Evolutionary conservation across 2,329 filamentous ascomycete genomes (phyloP).

Genomic region (Aspergillus aculeatus): DNA sequence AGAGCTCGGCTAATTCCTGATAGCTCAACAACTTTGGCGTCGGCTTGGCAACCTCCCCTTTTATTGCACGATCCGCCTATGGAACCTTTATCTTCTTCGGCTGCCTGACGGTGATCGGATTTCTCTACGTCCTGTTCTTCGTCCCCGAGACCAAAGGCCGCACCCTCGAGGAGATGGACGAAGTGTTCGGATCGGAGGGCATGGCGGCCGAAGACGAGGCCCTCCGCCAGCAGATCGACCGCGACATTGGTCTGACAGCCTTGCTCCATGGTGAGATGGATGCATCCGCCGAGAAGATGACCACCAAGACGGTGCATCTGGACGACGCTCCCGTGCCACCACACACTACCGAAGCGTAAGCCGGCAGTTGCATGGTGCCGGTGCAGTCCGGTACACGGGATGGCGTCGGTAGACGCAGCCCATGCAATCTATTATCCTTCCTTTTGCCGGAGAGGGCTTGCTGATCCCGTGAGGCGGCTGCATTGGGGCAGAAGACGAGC

Average conservation of each 20-base stretch:
- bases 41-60: slow-evolving; percentile 67
- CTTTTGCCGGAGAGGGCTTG: not conserved
- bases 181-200: slow-evolving; percentile 36
- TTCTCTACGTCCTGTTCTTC: slow-evolving; percentile 28
- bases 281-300: slow-evolving; percentile 11
- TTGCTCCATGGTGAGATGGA: slow-evolving; percentile 26
- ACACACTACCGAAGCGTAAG: not conserved
- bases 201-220: slow-evolving; percentile 28
- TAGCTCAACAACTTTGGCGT: slow-evolving; percentile 62
- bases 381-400: not conserved
- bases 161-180: slow-evolving; percentile 41
- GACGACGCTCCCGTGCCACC: not conserved
- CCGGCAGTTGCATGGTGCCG: not conserved
- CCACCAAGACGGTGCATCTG: slow-evolving; percentile 5
- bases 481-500: not conserved
- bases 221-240: slow-evolving; percentile 29
- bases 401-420: not conserved
- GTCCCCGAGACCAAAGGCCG: slow-evolving; percentile 40
- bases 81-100: slow-evolving; percentile 73
- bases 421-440: not conserved
- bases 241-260: slow-evolving; percentile 30
- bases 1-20: not conserved
- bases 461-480: not conserved
- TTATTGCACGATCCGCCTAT: slow-evolving; percentile 63
- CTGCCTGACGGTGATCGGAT: slow-evolving; percentile 28